Evolutionary conservation across 1,284 basidiomycete genomes (phyloP).

Genomic region (Fomitopsis palustris): DNA sequence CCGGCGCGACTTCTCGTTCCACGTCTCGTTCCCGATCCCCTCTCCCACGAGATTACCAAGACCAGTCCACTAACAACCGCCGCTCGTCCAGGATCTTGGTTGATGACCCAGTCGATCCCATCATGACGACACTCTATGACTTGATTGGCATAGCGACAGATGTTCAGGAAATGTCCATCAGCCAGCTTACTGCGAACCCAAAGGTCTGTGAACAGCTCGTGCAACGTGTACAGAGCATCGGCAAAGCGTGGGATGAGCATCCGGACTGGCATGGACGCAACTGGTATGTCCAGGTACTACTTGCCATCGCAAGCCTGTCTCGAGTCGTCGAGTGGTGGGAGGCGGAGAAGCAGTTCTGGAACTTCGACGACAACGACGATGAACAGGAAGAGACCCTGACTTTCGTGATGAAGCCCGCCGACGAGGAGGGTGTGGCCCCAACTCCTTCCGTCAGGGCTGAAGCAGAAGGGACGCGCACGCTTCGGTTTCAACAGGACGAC

Average conservation of each 20-base stretch:
- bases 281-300: slow-evolving; percentile 96
- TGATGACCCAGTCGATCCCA: slow-evolving; percentile 83
- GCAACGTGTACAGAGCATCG: slow-evolving; percentile 86
- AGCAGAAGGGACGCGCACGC: slow-evolving; percentile 19
- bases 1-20: slow-evolving; percentile 87
- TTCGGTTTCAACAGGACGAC: slow-evolving; percentile 53
- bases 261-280: slow-evolving; percentile 97
- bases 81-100: slow-evolving; percentile 72
- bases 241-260: slow-evolving; percentile 95
- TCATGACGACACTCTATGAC: slow-evolving; percentile 89
- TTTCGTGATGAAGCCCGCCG: slow-evolving; percentile 84
- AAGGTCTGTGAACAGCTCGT: slow-evolving; percentile 87
- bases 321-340: slow-evolving; percentile 99
- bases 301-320: slow-evolving; percentile 94
- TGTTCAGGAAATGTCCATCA: slow-evolving; percentile 85
- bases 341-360: slow-evolving; percentile 99
- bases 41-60: slow-evolving; percentile 74
- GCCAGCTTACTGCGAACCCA: slow-evolving; percentile 81
- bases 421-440: slow-evolving; percentile 44
- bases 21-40: slow-evolving; percentile 95
- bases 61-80: slow-evolving; percentile 53
- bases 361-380: slow-evolving; percentile 92
- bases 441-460: slow-evolving; percentile 39
- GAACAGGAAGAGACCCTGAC: slow-evolving; percentile 87
- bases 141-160: slow-evolving; percentile 95